Percentiles rank a stretch among this genome's conserved stretches.
phyloP scores from a whole-genome alignment of 1,284 basidiomycete species.

The Pseudozyma sp. region DNA sequence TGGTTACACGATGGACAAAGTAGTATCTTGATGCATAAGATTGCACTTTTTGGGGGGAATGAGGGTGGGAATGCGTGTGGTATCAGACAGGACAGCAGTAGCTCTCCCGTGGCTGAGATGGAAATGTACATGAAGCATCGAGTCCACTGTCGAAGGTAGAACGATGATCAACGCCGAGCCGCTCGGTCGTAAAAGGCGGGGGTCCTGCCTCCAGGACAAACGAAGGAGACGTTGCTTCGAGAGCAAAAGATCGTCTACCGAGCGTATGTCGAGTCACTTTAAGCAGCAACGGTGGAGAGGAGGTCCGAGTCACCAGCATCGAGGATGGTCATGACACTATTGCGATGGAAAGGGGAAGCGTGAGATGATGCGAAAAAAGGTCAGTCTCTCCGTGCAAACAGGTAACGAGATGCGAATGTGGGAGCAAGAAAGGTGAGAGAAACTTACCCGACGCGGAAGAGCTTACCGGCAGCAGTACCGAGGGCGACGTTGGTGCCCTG shows the following conservation, averaged over 20 bases:
- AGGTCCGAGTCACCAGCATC: conserved; percentile 98
- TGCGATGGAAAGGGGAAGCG: background rate
- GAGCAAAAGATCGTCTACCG: conserved; percentile 23
- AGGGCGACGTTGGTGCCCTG: conserved; percentile 95
- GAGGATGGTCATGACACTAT: conserved; percentile 89
- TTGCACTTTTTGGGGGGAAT: conserved; percentile 34
- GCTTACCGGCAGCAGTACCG: conserved; percentile 97
- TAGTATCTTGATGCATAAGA: conserved; percentile 22
- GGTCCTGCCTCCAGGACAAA: conserved; percentile 1
- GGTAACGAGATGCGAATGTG: background rate
- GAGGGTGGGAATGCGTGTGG: background rate
- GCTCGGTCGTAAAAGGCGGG: conserved; percentile 16
- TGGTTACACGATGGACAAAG: background rate
- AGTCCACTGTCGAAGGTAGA: background rate
- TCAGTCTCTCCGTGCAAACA: background rate
- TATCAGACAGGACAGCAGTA: conserved; percentile 6
- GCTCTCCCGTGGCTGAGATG: conserved; percentile 5
- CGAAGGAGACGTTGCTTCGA: conserved; percentile 25
- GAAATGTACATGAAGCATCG: conserved; percentile 20
- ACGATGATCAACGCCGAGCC: conserved; percentile 8
- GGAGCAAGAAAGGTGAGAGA: conserved; percentile 43
- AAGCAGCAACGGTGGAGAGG: conserved; percentile 69
- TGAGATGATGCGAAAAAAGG: background rate
- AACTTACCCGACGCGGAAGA: conserved; percentile 96
- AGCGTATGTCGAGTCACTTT: conserved; percentile 30